Evolutionary conservation across 225 moss, liverwort and hornwort genomes (phyloP).

Genomic region (Sphagnum contortum): DNA sequence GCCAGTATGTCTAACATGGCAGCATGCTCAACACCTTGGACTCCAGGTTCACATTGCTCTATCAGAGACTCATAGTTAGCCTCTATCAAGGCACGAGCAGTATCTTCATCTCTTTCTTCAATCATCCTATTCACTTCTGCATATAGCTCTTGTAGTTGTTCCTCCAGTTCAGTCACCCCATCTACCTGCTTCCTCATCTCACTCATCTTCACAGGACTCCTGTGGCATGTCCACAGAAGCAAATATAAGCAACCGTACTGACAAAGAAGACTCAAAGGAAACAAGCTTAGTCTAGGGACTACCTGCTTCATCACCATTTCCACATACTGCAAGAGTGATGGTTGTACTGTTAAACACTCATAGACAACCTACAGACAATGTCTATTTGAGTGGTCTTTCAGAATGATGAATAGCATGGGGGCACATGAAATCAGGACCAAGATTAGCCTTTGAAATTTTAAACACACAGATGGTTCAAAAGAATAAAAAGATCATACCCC

Average conservation of each 20-base stretch:
- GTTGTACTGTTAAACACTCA: too few relatives aligned
- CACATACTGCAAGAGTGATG: too few relatives aligned
- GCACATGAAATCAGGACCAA: too few relatives aligned
- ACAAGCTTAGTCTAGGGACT: too few relatives aligned
- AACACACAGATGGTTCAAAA: not conserved
- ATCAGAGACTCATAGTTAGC: slow-evolving; percentile 66
- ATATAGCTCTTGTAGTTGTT: slow-evolving; percentile 67
- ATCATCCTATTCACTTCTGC: slow-evolving; percentile 60
- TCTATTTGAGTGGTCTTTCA: too few relatives aligned
- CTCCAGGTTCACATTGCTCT: slow-evolving; percentile 71
- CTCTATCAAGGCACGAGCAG: slow-evolving; percentile 62
- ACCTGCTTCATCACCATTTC: too few relatives aligned
- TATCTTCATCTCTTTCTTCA: slow-evolving; percentile 67
- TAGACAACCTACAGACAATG: too few relatives aligned
- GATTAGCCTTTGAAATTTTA: too few relatives aligned
- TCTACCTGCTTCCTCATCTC: slow-evolving; percentile 40
- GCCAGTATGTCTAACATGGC: slow-evolving; percentile 88
- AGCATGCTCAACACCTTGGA: slow-evolving; percentile 76
- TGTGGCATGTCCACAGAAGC: slow-evolving; percentile 2
- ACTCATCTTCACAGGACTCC: slow-evolving; percentile 31
- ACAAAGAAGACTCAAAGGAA: too few relatives aligned
- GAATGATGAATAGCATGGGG: too few relatives aligned
- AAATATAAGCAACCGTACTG: too few relatives aligned
- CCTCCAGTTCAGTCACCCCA: slow-evolving; percentile 51
- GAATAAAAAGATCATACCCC: slow-evolving; percentile 33